Percentiles rank a stretch among this genome's conserved stretches.
Evolutionary conservation across 2,329 filamentous ascomycete genomes (phyloP).

Genomic region (Colletotrichum viniferum): DNA sequence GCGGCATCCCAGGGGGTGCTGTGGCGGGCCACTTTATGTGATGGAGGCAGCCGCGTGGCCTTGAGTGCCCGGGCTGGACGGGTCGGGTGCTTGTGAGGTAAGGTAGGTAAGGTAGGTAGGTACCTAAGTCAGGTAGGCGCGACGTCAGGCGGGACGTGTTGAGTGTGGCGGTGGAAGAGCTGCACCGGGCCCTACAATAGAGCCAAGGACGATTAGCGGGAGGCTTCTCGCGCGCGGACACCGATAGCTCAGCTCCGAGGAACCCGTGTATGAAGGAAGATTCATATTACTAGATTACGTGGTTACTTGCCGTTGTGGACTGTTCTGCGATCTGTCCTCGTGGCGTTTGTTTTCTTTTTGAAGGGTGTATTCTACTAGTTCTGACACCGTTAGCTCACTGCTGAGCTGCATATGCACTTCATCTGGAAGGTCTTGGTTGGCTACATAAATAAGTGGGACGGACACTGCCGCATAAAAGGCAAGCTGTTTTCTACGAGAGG

Average conservation of each 20-base stretch:
- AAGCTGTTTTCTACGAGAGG: not conserved
- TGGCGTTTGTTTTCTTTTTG: not conserved
- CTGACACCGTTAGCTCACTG: not conserved
- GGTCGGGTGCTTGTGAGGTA: not conserved
- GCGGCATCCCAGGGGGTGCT: not conserved
- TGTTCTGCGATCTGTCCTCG: not conserved
- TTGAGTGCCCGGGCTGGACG: slow-evolving; percentile 2
- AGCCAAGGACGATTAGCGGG: not conserved
- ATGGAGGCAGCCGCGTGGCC: slow-evolving; percentile 20
- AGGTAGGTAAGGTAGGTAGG: not conserved
- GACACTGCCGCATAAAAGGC: not conserved
- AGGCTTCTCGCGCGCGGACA: not conserved
- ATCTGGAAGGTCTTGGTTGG: not conserved
- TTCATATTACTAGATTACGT: not conserved
- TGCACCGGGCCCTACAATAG: not conserved
- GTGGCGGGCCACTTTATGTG: slow-evolving; percentile 8
- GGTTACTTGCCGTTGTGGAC: not conserved
- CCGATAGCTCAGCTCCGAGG: not conserved
- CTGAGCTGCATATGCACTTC: not conserved
- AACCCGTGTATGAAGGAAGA: not conserved
- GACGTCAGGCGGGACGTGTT: not conserved
- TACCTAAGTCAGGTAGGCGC: not conserved
- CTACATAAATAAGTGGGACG: not conserved
- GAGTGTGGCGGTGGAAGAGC: not conserved
- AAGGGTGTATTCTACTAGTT: not conserved